Conservation (phyloP, 208 protist species). For the Zelonia costaricensis region DNA sequence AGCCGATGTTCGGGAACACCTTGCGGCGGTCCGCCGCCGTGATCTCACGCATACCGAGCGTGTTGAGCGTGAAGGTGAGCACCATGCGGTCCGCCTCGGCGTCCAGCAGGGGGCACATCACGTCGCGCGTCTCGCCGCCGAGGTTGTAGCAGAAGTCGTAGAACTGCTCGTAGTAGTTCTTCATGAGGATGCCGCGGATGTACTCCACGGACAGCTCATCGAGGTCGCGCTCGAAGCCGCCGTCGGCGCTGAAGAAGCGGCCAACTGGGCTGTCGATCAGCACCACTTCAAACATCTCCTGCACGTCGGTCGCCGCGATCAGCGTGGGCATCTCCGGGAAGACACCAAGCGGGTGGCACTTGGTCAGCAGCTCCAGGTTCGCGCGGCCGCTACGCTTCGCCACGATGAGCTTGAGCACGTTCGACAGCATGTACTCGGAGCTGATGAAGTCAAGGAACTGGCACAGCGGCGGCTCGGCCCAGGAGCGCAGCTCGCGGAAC, state of each 20-base stretch:
- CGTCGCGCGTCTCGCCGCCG: conserved; percentile 88
- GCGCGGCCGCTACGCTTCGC: conserved; percentile 84
- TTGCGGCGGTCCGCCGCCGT: conserved; percentile 68
- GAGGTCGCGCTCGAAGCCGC: conserved; percentile 83
- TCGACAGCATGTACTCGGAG: conserved; percentile 98
- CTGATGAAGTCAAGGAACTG: conserved; percentile 99
- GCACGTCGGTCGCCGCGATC: conserved; percentile 85
- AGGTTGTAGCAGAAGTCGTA: conserved; percentile 93
- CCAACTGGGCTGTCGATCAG: conserved; percentile 97
- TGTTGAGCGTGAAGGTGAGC: conserved; percentile 98
- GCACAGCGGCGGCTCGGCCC: conserved; percentile 94
- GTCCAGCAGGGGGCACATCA: conserved; percentile 89
- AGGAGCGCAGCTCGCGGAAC: conserved; percentile 95
- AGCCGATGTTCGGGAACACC: conserved; percentile 91
- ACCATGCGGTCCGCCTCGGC: conserved; percentile 98
- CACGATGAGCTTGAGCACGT: conserved; percentile 92
- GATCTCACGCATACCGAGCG: conserved; percentile 93
- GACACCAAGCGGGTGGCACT: conserved; percentile 98
- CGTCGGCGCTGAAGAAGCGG: conserved; percentile 77
- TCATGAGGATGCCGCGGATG: conserved; percentile 98
- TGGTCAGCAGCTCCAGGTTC: conserved; percentile 92
- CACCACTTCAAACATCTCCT: conserved; percentile 97
- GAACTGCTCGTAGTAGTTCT: conserved; percentile 99
- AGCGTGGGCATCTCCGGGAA: conserved; percentile 96
- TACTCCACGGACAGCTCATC: conserved; percentile 97